These are phyloP conservation scores for Brettanomyces anomalus DNA, from an alignment of 805 yeast species.

Conservation along the genomic window DNA sequence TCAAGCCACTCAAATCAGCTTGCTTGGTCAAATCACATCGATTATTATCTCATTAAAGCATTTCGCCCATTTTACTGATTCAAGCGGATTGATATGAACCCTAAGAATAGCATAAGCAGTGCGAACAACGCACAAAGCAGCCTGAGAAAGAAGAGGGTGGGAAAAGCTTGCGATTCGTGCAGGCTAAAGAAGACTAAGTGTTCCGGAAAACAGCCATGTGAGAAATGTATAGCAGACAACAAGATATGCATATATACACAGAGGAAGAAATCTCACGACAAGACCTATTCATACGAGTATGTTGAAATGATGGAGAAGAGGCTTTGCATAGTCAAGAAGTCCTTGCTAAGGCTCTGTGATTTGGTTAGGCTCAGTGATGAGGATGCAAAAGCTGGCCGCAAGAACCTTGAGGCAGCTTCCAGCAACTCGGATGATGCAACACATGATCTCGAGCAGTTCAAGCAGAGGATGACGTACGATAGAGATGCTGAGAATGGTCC, in stretches of 20 bases:
- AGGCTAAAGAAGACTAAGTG: slow-evolving; percentile 56
- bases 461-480: background rate
- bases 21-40: too few relatives aligned
- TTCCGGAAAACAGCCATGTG: slow-evolving; percentile 54
- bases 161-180: slow-evolving; percentile 58
- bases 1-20: too few relatives aligned
- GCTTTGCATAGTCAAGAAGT: slow-evolving; percentile 40
- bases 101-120: too few relatives aligned
- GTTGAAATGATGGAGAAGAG: slow-evolving; percentile 57
- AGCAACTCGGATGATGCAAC: background rate
- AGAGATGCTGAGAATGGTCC: background rate
- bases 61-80: too few relatives aligned
- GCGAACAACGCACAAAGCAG: too few relatives aligned
- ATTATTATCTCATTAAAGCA: too few relatives aligned
- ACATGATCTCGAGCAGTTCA: background rate
- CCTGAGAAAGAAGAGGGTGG: slow-evolving; percentile 41
- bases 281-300: slow-evolving; percentile 49
- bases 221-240: slow-evolving; percentile 45
- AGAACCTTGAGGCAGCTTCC: slow-evolving; percentile 4
- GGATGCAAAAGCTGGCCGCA: slow-evolving; percentile 5
- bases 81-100: too few relatives aligned
- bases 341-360: slow-evolving; percentile 35
- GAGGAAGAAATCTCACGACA: slow-evolving; percentile 43
- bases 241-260: slow-evolving; percentile 53
- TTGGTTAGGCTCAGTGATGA: slow-evolving; percentile 15